phyloP scores from a whole-genome alignment of 1,284 basidiomycete species.

The Ustilago shanxiensis region DNA sequence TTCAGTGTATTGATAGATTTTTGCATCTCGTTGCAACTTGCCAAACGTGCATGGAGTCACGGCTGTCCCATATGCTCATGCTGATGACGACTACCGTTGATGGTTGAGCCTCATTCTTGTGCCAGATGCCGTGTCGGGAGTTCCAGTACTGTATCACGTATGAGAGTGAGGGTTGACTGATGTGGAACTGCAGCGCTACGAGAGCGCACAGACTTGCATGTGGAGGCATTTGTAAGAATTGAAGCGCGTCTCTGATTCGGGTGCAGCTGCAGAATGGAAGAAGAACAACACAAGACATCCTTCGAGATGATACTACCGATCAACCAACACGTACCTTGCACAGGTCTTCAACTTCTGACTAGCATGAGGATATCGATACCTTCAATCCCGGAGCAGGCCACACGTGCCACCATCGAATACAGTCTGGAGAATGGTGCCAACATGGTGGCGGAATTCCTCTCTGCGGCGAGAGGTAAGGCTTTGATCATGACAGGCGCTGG shows the following conservation, averaged over 20 bases:
- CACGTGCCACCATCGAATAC: slow-evolving; percentile 36
- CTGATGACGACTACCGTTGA: no score
- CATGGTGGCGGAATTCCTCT: slow-evolving; percentile 51
- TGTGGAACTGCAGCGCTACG: no score
- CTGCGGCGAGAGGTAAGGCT: slow-evolving; percentile 43
- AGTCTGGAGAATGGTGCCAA: slow-evolving; percentile 50
- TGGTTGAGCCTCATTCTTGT: no score
- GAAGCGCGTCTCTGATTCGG: background rate
- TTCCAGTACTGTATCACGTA: no score
- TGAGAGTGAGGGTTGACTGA: background rate
- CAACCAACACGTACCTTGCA: background rate
- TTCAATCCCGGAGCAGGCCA: slow-evolving; percentile 56
- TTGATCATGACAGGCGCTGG: slow-evolving; percentile 66
- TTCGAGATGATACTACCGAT: background rate
- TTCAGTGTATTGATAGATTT: background rate
- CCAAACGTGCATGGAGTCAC: background rate
- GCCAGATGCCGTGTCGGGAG: no score
- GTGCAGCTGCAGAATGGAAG: background rate
- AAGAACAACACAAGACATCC: slow-evolving; percentile 18
- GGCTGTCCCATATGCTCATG: no score
- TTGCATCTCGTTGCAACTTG: background rate
- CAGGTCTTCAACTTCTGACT: background rate
- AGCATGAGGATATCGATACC: slow-evolving; percentile 68
- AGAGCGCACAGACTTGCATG: background rate
- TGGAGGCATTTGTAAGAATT: slow-evolving; percentile 11